Percentiles rank a stretch among this genome's conserved stretches.
phyloP scores from a whole-genome alignment of 169 alveolate species.

The Plasmodium vinckei region DNA sequence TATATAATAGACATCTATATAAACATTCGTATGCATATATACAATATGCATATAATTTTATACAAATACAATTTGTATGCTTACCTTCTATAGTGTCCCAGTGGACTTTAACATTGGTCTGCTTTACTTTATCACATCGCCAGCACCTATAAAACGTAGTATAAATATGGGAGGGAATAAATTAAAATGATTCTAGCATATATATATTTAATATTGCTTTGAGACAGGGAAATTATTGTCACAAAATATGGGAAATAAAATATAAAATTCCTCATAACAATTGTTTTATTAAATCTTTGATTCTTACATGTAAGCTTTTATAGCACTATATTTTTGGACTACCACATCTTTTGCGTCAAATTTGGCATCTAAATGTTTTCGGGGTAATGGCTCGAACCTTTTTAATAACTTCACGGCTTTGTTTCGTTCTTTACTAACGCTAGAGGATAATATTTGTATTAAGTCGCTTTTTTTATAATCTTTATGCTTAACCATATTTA shows the following conservation, averaged over 20 bases:
- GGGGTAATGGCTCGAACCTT: constrained; percentile 86
- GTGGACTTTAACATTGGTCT: constrained; percentile 83
- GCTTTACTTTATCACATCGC: constrained; percentile 87
- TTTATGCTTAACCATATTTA: constrained; percentile 79
- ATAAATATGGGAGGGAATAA: neutral
- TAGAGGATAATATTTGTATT: constrained; percentile 78
- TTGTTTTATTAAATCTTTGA: neutral
- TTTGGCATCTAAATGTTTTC: constrained; percentile 82
- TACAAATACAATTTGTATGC: neutral
- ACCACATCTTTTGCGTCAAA: constrained; percentile 81
- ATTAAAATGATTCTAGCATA: neutral
- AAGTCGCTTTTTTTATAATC: constrained; percentile 84
- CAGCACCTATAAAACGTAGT: constrained; percentile 79
- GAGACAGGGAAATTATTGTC: neutral
- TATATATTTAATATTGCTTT: constrained; percentile 10
- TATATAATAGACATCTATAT: too few relatives aligned
- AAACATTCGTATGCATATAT: too few relatives aligned
- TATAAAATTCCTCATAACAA: neutral
- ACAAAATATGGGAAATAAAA: too few relatives aligned
- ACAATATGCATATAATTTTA: neutral
- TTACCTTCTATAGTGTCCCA: constrained; percentile 86
- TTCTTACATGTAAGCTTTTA: constrained; percentile 81
- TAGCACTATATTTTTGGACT: constrained; percentile 79
- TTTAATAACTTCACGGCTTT: constrained; percentile 82
- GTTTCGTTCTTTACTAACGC: constrained; percentile 82